Base-by-base conservation (phyloP, 805 yeast genomes). In the Kuraishia cidri region DNA sequence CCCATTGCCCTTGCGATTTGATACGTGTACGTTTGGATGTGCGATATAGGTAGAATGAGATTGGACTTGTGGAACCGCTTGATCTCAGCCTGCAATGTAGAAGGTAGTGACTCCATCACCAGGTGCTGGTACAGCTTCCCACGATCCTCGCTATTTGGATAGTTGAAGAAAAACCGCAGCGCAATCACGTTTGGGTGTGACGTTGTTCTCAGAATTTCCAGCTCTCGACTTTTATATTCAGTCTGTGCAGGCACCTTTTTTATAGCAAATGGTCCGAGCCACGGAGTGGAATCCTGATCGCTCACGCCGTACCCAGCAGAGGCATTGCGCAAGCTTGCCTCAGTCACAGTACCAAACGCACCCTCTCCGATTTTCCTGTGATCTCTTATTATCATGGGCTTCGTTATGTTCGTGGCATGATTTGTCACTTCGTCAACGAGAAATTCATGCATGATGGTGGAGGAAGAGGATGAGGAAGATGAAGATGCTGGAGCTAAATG, bases 101-200 rank as follows among this genome's bases (percentile, higher is more conserved):
- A 79, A n/a, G 92, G 92, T 35, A 83, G 62, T 44, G 88, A 80
- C 56, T 83, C 94, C 94, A 83, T 83, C 20, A 85, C 92, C 45
- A 83, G 61, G 60, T 82, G 84, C 50, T 80, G 90, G 51, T 80
- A 83, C 18, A 82, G 51, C 46, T 75, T 73, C 41, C 72, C 71
- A 30, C 43, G 43, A 50, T 81, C 90, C 33, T 61, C 59, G 6
- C 73, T 66, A 39, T 78, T 70, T 27, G 72, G 68, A 49, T 78
- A 79, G 41, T 81, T 82, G 57, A 79, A 83, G 51, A 75, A 83
- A 50, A 65, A 82, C 43, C 76, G 72, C 45, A 83, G 62, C 24
- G 69, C 63, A 24, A 83, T 84, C 31, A 83, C 76, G 50, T 83
- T 83, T 24, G 94, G 94, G 55, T 83, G 94, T 43, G 74, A 69